Base-by-base conservation (phyloP, 306 rosid species). In the Quercus wislizeni region DNA sequence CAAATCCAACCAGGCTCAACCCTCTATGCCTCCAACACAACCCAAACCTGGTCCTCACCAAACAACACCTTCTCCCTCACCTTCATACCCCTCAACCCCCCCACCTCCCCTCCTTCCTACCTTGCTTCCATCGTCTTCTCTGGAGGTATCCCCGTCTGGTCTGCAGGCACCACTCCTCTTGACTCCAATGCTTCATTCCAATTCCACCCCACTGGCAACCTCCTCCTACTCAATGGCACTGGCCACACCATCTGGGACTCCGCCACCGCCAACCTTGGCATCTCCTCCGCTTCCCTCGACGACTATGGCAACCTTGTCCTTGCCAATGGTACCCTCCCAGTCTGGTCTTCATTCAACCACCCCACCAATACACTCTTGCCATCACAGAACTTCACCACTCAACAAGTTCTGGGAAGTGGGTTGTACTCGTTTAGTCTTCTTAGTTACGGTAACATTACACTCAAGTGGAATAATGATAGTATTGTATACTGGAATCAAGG, bases 291-390 rank as follows among this genome's bases (percentile, higher is more conserved):
- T 7, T 19, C 62, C 17, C 63, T 93, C 2, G 74, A 76, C 21
- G 90, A 86, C 25, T 23, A n/a, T 9, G 98, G 98, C 35, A 80
- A 86, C 82, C 56, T 93, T 7, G 81, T 83, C 0, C 88, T 93
- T 27, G 81, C 43, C 0, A 91, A 90, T 14, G 33, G 76, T 14
- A 81, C 83, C 9, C 4, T 2, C 5, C 10, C 77, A 3, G 84
- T 93, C 21, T 93, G 98, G 98, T 87, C 92, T 1, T 83, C 91
- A 38, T 93, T 93, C 65, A 90, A 87, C 12, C 14, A 88, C 65
- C 97, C 97, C 4, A 87, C 91, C 3, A 94, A 91, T 49, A 80
- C 93, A 5, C 73, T 93, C 15, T 80, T 91, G 78, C 92, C 93
- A 5, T 11, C 61, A 25, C 94, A 88, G 90, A 91, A 87, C 58